Evolutionary conservation across 169 alveolate genomes (phyloP).

Genomic region (Plasmodium inui): DNA sequence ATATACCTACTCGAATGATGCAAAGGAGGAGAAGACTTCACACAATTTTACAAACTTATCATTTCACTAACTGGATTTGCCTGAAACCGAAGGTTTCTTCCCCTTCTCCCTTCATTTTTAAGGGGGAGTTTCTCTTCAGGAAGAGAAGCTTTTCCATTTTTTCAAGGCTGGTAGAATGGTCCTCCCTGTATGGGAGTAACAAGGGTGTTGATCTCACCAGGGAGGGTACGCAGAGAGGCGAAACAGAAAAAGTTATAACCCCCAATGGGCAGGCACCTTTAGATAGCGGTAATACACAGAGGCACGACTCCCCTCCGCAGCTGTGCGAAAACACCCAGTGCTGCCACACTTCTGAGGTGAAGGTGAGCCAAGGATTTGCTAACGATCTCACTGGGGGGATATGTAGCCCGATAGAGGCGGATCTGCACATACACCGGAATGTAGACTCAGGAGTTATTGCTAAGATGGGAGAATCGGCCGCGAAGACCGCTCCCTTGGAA

Average conservation of each 20-base stretch:
- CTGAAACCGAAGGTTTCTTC: background rate
- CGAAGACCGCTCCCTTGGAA: background rate
- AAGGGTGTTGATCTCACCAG: background rate
- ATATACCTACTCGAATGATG: background rate
- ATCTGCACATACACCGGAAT: background rate
- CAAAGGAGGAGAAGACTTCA: conserved; percentile 1
- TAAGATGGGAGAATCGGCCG: background rate
- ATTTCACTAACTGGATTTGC: background rate
- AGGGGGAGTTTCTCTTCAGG: background rate
- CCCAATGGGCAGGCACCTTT: background rate
- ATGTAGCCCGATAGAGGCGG: background rate
- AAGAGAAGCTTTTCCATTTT: background rate
- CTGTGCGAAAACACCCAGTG: background rate
- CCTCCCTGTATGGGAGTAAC: background rate
- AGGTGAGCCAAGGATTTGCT: background rate
- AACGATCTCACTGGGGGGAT: background rate
- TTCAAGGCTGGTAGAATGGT: background rate
- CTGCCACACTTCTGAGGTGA: background rate
- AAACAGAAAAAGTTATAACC: background rate
- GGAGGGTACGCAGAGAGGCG: background rate
- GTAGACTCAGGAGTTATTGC: background rate
- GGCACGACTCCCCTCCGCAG: background rate
- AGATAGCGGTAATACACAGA: background rate
- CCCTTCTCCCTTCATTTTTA: background rate
- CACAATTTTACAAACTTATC: background rate